Base-by-base conservation (phyloP, 805 yeast species). In the Starmerella floricola region DNA sequence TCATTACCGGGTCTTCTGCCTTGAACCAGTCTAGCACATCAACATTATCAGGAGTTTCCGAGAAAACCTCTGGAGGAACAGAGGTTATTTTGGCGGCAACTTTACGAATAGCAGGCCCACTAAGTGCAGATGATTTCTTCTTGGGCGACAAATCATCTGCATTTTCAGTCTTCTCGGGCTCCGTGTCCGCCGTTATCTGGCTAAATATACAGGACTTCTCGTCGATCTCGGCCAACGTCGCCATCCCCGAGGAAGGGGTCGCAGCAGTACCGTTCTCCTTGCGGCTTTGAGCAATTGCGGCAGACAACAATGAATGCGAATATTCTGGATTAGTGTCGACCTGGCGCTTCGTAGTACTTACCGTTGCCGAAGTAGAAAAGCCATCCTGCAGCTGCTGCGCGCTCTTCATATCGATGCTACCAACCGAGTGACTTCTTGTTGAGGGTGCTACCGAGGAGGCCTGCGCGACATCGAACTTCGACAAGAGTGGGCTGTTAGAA, bases 1-100 rank as follows among this genome's bases (percentile, higher is more conserved):
- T 32, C 54, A 54, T 45, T 11, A 54, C 55, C 2, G 52, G 51
- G 39, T 53, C 57, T 11, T 31, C 31, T 12, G 30, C 37, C 17
- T 50, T 42, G 38, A 37, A 48, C 53, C 56, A 49, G 20, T 41
- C 34, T 27, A 48, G 16, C 10, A 54, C 57, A 34, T 53, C 46
- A 12, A 52, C 28, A 3, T 32, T 36, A 8, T 27, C 40, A 10
- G 58, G 58, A n/a, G 42, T 34, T 29, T 50, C 53, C 3, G 48
- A 42, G 26, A 50, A 41, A 19, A 50, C 53, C 17, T 45, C 48
- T 28, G 42, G 61, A 40, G 37, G 54, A 45, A 45, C 49, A 48
- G 29, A 63, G 43, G 36, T 59, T 51, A 45, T 61, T 52, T 42
- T 49, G 12, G 54, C 47, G 13, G 38, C 29, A n/a, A 50, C 45